Evolutionary conservation across 2,329 filamentous ascomycete genomes (phyloP).

Genomic region (Trichophyton schoenleinii): DNA sequence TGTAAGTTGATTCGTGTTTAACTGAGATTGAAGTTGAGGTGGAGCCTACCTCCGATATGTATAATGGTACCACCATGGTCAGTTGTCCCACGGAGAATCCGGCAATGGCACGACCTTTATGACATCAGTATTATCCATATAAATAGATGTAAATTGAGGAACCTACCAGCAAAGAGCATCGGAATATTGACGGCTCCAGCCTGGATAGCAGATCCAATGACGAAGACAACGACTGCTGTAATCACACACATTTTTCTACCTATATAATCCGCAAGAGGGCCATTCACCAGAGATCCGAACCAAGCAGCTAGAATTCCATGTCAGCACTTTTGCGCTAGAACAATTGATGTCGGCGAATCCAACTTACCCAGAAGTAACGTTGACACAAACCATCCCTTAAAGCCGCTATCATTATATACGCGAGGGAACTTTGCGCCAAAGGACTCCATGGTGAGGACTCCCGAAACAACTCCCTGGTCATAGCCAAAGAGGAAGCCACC

Average conservation of each 20-base stretch:
- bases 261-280: conserved; percentile 39
- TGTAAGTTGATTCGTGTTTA: neutral
- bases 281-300: conserved; percentile 38
- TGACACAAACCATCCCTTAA: conserved; percentile 44
- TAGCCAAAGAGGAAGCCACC: conserved; percentile 39
- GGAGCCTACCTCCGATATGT: conserved; percentile 39
- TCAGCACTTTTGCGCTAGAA: neutral
- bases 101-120: conserved; percentile 31
- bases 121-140: neutral
- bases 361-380: conserved; percentile 33
- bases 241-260: conserved; percentile 42
- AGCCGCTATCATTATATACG: conserved; percentile 33
- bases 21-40: too few relatives aligned
- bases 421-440: conserved; percentile 32
- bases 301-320: conserved; percentile 29
- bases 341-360: neutral
- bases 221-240: conserved; percentile 41
- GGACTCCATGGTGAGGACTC: conserved; percentile 37
- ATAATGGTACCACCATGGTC: conserved; percentile 40
- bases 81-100: conserved; percentile 34
- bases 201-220: conserved; percentile 38
- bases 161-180: conserved; percentile 32
- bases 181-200: conserved; percentile 30
- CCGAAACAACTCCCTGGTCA: conserved; percentile 39
- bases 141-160: neutral